These are phyloP conservation scores for Globisporangium parvum DNA, from an alignment of 352 stramenopile genomes.

Conservation along the genomic window DNA sequence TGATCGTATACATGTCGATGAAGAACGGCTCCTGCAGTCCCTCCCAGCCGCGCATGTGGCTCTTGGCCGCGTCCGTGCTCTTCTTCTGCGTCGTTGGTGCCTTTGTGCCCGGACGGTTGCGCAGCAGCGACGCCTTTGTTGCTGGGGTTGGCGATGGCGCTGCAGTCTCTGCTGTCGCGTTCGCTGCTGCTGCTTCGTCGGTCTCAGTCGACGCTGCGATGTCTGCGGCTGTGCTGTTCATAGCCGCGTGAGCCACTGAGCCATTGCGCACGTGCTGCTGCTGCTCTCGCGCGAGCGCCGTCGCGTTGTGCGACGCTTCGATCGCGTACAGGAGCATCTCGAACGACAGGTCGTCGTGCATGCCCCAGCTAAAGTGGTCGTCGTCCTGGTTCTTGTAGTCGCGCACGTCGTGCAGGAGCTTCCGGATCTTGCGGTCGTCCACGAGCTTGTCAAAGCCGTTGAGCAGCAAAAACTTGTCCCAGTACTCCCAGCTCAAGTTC, in stretches of 20 bases:
- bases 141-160: not conserved
- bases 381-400: constrained; percentile 52
- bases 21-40: constrained; percentile 62
- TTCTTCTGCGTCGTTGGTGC: not conserved
- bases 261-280: not conserved
- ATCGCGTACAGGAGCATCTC: constrained; percentile 67
- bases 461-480: constrained; percentile 53
- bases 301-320: constrained; percentile 32
- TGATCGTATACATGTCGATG: constrained; percentile 78
- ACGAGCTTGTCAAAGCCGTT: constrained; percentile 73
- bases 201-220: not conserved
- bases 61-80: not conserved
- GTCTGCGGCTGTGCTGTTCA: not conserved
- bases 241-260: not conserved
- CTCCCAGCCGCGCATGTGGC: constrained; percentile 30
- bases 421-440: constrained; percentile 54
- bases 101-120: not conserved
- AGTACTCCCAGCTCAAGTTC: constrained; percentile 59
- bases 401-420: constrained; percentile 53
- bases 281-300: too few species aligned
- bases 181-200: not conserved
- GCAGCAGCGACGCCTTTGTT: not conserved
- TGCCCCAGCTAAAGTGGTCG: constrained; percentile 62
- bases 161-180: not conserved
- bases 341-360: constrained; percentile 69